phyloP scores from a whole-genome alignment of 768 basidiomycete species.

The Pisolithus orientalis region DNA sequence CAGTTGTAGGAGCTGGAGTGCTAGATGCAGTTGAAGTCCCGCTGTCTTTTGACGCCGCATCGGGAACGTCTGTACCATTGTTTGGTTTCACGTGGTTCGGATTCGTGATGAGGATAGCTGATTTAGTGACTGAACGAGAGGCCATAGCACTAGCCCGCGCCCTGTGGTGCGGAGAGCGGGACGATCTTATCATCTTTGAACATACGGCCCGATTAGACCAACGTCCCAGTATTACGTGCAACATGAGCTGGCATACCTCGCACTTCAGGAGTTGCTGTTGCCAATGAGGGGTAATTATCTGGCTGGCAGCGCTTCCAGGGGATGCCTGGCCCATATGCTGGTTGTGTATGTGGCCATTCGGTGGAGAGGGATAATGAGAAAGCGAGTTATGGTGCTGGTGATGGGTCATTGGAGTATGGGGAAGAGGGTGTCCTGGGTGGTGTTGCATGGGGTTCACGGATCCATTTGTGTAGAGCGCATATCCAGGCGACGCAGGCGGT shows the following conservation, averaged over 20 bases:
- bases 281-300: conserved; percentile 80
- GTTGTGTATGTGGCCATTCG: conserved; percentile 56
- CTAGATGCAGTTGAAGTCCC: conserved; percentile 23
- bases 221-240: conserved; percentile 11
- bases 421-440: conserved; percentile 48
- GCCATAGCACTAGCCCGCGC: conserved; percentile 95
- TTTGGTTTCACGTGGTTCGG: conserved; percentile 63
- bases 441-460: conserved; percentile 54
- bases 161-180: conserved; percentile 87
- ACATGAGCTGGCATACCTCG: conserved; percentile 56
- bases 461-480: conserved; percentile 71
- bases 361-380: conserved; percentile 75
- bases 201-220: conserved; percentile 14
- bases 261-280: conserved; percentile 90
- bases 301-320: conserved; percentile 46
- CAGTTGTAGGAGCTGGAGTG: conserved; percentile 26
- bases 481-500: conserved; percentile 68
- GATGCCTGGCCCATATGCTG: conserved; percentile 56
- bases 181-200: conserved; percentile 71
- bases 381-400: conserved; percentile 80
- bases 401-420: conserved; percentile 48
- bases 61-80: conserved; percentile 22
- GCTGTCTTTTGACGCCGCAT: conserved; percentile 20
- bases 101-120: conserved; percentile 88
- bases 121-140: conserved; percentile 77